Percentiles rank a stretch among this genome's conserved stretches.
Conservation (phyloP, 345 rosid genomes). For the Bretschneidera sinensis region DNA sequence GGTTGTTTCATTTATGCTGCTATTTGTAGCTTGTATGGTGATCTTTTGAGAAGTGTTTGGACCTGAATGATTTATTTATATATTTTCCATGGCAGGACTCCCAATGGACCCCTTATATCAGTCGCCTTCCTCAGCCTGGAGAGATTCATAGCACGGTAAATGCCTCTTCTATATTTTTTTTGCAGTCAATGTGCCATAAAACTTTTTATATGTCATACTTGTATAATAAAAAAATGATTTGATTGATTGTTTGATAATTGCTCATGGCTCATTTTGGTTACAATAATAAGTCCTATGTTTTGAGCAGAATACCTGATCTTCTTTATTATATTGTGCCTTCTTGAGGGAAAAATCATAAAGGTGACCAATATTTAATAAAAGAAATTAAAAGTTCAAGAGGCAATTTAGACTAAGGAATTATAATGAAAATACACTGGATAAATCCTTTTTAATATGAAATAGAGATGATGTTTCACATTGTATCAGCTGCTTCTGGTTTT, state of each 20-base stretch:
- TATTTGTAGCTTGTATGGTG: not conserved
- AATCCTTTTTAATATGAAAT: too few relatives aligned
- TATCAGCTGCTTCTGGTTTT: too few relatives aligned
- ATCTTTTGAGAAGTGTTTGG: conserved; percentile 6
- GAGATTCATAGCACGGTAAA: conserved; percentile 69
- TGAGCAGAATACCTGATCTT: too few relatives aligned
- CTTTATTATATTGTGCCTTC: too few relatives aligned
- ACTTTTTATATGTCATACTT: not conserved
- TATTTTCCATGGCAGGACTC: conserved; percentile 40
- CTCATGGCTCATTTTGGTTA: not conserved
- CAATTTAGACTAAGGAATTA: too few relatives aligned
- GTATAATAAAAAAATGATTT: not conserved
- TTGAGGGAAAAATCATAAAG: too few relatives aligned
- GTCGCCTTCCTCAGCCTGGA: conserved; percentile 55
- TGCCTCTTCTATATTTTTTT: conserved; percentile 5
- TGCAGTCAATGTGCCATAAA: not conserved
- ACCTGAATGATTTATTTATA: conserved; percentile 1
- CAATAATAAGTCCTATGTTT: too few relatives aligned
- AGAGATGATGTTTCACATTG: too few relatives aligned
- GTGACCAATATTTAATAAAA: too few relatives aligned
- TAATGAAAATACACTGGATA: too few relatives aligned
- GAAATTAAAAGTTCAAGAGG: too few relatives aligned
- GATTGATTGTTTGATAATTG: not conserved
- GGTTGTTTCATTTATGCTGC: not conserved
- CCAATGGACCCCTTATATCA: conserved; percentile 67